Evolutionary conservation across 306 rosid species (phyloP).

Genomic region (Vicia villosa): DNA sequence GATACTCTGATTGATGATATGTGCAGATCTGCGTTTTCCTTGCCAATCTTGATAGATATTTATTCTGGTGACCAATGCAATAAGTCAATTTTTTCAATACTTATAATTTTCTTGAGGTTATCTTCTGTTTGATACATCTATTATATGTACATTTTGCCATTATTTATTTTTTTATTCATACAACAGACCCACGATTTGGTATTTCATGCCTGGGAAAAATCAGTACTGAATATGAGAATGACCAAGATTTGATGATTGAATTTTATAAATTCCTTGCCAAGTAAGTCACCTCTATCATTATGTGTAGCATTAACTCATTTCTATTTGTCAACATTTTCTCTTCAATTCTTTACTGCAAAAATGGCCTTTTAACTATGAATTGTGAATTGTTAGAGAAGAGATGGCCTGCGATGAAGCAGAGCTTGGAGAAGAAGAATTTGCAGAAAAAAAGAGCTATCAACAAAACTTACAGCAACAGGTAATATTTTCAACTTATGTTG

Average conservation of each 20-base stretch:
- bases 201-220: constrained; percentile 76
- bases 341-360: constrained; percentile 11
- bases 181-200: constrained; percentile 76
- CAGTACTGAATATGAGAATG: constrained; percentile 62
- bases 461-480: constrained; percentile 66
- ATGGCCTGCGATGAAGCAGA: constrained; percentile 91
- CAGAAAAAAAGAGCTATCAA: constrained; percentile 57
- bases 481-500: constrained; percentile 16
- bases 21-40: constrained; percentile 22
- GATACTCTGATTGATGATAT: constrained; percentile 19
- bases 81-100: no score
- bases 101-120: not conserved
- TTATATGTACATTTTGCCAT: not conserved
- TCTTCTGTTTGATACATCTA: not conserved
- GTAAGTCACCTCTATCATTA: constrained; percentile 42
- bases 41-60: no score
- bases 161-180: not conserved
- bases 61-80: no score
- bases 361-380: constrained; percentile 27
- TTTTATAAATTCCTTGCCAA: constrained; percentile 66
- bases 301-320: constrained; percentile 11
- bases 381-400: constrained; percentile 68
- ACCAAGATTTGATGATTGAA: constrained; percentile 68
- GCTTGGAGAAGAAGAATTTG: constrained; percentile 71
- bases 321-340: constrained; percentile 4